Evolutionary conservation across 345 rosid genomes (phyloP).

Genomic region (Sisymbrium irio): DNA sequence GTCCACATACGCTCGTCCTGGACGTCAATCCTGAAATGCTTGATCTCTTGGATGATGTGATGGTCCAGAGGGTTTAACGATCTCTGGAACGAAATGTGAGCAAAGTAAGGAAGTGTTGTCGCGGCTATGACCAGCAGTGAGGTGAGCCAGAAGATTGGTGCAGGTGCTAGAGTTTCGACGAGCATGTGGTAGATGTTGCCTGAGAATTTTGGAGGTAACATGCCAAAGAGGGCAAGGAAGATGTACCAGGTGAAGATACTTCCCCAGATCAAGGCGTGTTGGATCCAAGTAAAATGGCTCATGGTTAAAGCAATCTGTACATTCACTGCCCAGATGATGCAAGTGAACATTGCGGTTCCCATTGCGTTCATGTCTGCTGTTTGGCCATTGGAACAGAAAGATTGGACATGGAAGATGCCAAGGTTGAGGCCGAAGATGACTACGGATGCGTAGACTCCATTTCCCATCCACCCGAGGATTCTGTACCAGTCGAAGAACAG

Average conservation of each 20-base stretch:
- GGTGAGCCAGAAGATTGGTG: constrained; percentile 55
- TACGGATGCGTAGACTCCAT: constrained; percentile 56
- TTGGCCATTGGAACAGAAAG: constrained; percentile 44
- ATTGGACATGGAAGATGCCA: constrained; percentile 37
- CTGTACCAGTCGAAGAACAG: constrained; percentile 60
- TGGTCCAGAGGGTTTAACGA: constrained; percentile 60
- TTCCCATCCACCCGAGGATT: constrained; percentile 69
- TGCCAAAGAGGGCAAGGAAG: constrained; percentile 52
- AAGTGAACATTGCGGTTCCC: constrained; percentile 57
- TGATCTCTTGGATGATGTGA: constrained; percentile 73
- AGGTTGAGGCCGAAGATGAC: constrained; percentile 49
- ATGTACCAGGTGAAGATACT: constrained; percentile 67
- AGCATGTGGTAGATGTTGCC: constrained; percentile 44
- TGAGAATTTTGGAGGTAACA: constrained; percentile 43
- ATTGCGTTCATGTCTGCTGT: constrained; percentile 49
- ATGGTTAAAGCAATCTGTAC: constrained; percentile 67
- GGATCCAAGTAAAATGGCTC: constrained; percentile 84
- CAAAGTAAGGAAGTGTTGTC: constrained; percentile 51
- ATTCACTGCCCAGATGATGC: constrained; percentile 63
- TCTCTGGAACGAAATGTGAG: constrained; percentile 46
- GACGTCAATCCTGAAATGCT: constrained; percentile 46
- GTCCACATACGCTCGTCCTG: constrained; percentile 55
- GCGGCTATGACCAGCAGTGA: constrained; percentile 46
- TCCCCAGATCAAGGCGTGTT: constrained; percentile 66
- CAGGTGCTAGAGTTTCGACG: constrained; percentile 46